phyloP scores from a whole-genome alignment of 208 protist species.

The Phytomonas francai region DNA sequence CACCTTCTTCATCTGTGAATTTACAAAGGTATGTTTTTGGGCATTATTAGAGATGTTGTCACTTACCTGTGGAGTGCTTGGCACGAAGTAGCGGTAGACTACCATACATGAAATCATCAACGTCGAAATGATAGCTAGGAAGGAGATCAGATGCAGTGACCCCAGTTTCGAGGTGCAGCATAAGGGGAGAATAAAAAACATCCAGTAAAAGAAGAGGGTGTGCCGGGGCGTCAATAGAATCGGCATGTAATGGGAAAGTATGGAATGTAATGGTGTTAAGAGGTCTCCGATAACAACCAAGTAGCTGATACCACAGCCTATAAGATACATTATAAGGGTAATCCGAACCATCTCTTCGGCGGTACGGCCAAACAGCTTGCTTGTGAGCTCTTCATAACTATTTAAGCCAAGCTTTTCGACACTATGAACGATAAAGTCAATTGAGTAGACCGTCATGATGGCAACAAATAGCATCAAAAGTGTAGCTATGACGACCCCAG shows the following conservation, averaged over 20 bases:
- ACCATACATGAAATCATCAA: conserved; percentile 49
- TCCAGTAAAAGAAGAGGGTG: conserved; percentile 48
- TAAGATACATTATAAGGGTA: conserved; percentile 59
- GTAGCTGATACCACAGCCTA: conserved; percentile 51
- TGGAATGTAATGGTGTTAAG: conserved; percentile 46
- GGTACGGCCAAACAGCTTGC: conserved; percentile 39
- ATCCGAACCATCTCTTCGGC: conserved; percentile 45
- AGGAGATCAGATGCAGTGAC: conserved; percentile 41
- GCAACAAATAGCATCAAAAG: conserved; percentile 38
- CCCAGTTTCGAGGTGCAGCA: conserved; percentile 54
- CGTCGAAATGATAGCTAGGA: conserved; percentile 54
- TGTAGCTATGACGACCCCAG: conserved; percentile 38
- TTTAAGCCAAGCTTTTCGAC: conserved; percentile 61
- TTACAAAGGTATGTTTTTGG: background rate
- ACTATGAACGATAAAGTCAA: conserved; percentile 55
- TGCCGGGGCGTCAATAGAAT: conserved; percentile 44
- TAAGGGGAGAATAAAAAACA: conserved; percentile 58
- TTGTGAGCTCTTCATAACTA: conserved; percentile 69
- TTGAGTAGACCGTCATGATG: conserved; percentile 46
- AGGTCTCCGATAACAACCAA: conserved; percentile 56
- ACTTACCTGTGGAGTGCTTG: conserved; percentile 2
- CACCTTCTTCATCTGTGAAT: background rate
- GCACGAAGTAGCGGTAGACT: conserved; percentile 63
- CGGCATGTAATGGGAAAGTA: conserved; percentile 29
- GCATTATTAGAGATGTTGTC: conserved; percentile 5